These are phyloP conservation scores for Myxozyma melibiosi DNA, from an alignment of 805 yeast genomes.

Conservation along the genomic window DNA sequence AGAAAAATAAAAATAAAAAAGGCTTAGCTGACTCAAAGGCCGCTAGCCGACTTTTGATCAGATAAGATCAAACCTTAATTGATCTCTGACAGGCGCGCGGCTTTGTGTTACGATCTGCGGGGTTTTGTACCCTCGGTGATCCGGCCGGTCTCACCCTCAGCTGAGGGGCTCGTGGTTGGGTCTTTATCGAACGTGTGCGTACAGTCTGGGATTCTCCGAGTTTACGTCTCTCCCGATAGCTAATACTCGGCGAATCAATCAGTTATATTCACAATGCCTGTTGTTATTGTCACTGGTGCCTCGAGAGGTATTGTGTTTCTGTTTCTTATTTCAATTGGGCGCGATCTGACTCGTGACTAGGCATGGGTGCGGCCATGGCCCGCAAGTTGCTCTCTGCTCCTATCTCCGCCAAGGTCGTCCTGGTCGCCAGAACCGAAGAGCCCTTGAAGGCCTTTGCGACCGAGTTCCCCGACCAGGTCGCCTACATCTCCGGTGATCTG, in stretches of 20 bases:
- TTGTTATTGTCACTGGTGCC: constrained; percentile 43
- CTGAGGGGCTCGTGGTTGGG: neutral
- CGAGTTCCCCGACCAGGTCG: constrained; percentile 34
- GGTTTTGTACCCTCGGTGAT: neutral
- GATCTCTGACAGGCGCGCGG: neutral
- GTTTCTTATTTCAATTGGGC: neutral
- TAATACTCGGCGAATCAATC: no score
- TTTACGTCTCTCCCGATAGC: no score
- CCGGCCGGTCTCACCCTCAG: no score
- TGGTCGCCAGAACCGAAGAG: constrained; percentile 26
- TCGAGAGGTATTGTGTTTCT: constrained; percentile 38
- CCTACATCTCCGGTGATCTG: constrained; percentile 56
- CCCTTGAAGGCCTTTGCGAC: constrained; percentile 21
- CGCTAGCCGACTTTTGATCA: no score
- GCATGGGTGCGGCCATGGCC: constrained; percentile 72
- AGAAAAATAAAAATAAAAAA: no score
- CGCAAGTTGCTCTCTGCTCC: constrained; percentile 47
- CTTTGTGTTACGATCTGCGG: neutral
- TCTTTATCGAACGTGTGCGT: neutral
- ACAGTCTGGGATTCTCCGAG: no score
- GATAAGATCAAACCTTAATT: constrained; percentile 4
- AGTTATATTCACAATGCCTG: constrained; percentile 9
- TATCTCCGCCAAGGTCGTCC: constrained; percentile 51
- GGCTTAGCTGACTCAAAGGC: no score
- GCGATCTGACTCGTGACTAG: constrained; percentile 4